Evolutionary conservation across 2,329 filamentous ascomycete genomes (phyloP), one percentile per base, ranked within the genome.

Genomic region (Periconia sp.): DNA sequence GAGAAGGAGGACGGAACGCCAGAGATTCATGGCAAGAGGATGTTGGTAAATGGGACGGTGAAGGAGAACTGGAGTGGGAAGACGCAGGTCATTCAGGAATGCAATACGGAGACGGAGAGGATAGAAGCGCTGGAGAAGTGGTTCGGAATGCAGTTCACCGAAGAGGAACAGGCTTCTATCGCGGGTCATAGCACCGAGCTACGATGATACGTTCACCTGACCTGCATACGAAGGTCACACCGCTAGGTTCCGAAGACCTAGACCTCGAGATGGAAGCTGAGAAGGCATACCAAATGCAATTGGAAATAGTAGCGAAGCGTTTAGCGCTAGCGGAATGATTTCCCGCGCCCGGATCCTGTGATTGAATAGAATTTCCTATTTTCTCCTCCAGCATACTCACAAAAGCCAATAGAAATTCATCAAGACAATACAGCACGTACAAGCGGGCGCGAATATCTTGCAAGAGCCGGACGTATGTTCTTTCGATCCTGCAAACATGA

Each of bases 1-100:
- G 56, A 61, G 9, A 63, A 56, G 3, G 64, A 67, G 46, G 57
- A 56, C 0, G 57, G 59, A 44, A 38, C 63, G 39, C 26, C 52
- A 46, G 48, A 68, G 41, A 52, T 71, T 43, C 52, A 67, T 17
- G 68, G 65, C 13, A 68, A 69, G 12, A 69, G 59, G 13, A 71
- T 65, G 36, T 34, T 78, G 30, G 68, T 75, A 28, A 69, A 72
- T 7, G 72, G 73, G 0, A 63, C 71, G 9, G 73, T 76, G 2
- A 74, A 75, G 47, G 64, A 69, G 57, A 75, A 73, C 36, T 51
- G 72, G 15, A 68, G 69, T 6, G 73, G 72, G 1, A 70, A 65
- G 52, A 73, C 70, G 11, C 59, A 63, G 32, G 50, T 71, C 9
- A 50, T 73, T 11, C 52, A 68, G 39, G 59, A 67, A n/a, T 68